These are phyloP conservation scores for Psidium guajava DNA, from an alignment of 345 rosid genomes.

Conservation along the genomic window DNA sequence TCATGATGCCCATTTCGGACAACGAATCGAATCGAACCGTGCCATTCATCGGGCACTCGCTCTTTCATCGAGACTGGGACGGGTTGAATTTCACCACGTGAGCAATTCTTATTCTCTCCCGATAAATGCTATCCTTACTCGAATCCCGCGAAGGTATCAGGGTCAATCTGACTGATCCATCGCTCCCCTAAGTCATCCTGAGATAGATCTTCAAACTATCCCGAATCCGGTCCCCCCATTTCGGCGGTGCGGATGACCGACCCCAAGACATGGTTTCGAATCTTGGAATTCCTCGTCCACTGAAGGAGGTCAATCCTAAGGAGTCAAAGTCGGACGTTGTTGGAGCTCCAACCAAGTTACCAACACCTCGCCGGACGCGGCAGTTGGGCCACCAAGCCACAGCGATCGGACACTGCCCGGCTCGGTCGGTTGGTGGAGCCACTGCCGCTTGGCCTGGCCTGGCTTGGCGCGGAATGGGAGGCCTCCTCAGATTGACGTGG, in stretches of 20 bases:
- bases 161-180: background rate
- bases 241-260: background rate
- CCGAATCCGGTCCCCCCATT: background rate
- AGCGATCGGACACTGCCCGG: background rate
- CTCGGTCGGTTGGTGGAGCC: background rate
- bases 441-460: background rate
- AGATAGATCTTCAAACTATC: background rate
- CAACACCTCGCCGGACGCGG: background rate
- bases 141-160: background rate
- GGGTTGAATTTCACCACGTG: fast-evolving
- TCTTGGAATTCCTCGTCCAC: background rate
- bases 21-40: fast-evolving
- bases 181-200: background rate
- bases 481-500: background rate
- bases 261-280: background rate
- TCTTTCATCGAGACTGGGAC: fast-evolving
- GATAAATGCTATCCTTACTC: background rate
- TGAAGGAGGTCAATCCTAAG: background rate
- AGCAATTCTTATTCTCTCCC: background rate
- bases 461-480: background rate
- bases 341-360: background rate
- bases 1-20: too few species aligned
- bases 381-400: background rate
- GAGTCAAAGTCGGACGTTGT: background rate
- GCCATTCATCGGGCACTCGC: background rate